Evolutionary conservation across 2,329 filamentous ascomycete species (phyloP), one percentile per base, ranked within the genome.

Genomic region (Microdochium nivale): DNA sequence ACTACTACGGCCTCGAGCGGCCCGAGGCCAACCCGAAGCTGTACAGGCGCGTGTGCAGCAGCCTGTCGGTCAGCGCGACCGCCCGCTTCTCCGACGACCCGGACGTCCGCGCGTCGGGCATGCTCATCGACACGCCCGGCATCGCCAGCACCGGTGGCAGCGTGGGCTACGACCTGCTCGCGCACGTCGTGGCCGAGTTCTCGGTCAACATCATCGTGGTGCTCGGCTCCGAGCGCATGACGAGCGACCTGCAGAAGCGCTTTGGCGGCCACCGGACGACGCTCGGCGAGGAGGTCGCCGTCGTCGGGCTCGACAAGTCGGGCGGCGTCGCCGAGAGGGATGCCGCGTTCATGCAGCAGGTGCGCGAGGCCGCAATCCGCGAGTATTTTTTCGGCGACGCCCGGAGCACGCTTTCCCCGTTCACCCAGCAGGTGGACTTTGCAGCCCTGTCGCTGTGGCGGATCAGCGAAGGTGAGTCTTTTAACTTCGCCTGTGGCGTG

Each of bases 361-460:
- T 81, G 4, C 80, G 87, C 46, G 88, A 95, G 61, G 81, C 86
- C 0, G 80, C 87, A 49, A 90, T 96, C 50, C 86, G 87, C 58
- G 86, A 91, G 60, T 99, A 99, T 69, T 99, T 99, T 72, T 99
- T 96, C 65, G 94, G 94, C 10, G 86, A 88, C 56, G 70, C 79
- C 1, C 84, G 82, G 55, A 80, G 87, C 53, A 87, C 88, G 0
- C 74, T 99, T 2, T 94, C 88, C 47, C 94, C 94, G 0, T 87
- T 91, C 60, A 95, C 90, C 7, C 89, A 95, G 61, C 86, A 87
- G 53, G 81, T 95, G 3, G 85, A 90, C 55, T 94, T 90, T 64
- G 77, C 83, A 53, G 81, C 84, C 9, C 67, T 96, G 37, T 77
- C 81, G 2, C 78, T 97, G 44, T 96, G 88, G 73, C 82, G 79